Evolutionary conservation across 176 grass and related monocot species (phyloP).

Genomic region (Elymus sibiricus): DNA sequence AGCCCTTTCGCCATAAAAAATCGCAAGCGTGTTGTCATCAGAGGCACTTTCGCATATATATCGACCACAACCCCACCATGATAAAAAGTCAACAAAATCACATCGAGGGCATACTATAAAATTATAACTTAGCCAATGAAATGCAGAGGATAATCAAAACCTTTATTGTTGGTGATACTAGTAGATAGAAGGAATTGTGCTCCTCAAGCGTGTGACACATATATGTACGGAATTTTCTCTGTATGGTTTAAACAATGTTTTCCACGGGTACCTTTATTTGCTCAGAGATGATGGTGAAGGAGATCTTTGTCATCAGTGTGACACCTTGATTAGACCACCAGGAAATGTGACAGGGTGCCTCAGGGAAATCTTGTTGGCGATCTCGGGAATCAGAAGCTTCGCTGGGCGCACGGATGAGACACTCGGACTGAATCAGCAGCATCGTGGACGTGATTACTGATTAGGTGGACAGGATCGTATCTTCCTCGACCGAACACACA

Average conservation of each 20-base stretch:
- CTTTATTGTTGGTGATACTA: not conserved
- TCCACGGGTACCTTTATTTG: not conserved
- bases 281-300: too few relatives aligned
- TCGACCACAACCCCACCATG: not conserved
- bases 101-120: not conserved
- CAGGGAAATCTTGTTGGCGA: slow-evolving; percentile 29
- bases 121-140: not conserved
- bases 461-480: slow-evolving; percentile 48
- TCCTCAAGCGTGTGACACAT: not conserved
- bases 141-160: not conserved
- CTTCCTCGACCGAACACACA: slow-evolving; percentile 25
- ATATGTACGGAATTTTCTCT: not conserved
- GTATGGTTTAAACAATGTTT: not conserved
- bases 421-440: not conserved
- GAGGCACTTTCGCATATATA: not conserved
- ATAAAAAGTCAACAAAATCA: not conserved
- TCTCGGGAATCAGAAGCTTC: slow-evolving; percentile 41
- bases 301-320: too few relatives aligned
- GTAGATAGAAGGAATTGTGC: not conserved
- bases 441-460: slow-evolving; percentile 32
- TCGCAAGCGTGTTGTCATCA: not conserved
- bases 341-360: not conserved
- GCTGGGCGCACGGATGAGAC: slow-evolving; percentile 24
- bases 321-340: too few relatives aligned
- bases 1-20: not conserved